Percentiles rank a stretch among this genome's conserved stretches.
Conservation (phyloP, 1,139 yeast species). For the Spathaspora sp. region DNA sequence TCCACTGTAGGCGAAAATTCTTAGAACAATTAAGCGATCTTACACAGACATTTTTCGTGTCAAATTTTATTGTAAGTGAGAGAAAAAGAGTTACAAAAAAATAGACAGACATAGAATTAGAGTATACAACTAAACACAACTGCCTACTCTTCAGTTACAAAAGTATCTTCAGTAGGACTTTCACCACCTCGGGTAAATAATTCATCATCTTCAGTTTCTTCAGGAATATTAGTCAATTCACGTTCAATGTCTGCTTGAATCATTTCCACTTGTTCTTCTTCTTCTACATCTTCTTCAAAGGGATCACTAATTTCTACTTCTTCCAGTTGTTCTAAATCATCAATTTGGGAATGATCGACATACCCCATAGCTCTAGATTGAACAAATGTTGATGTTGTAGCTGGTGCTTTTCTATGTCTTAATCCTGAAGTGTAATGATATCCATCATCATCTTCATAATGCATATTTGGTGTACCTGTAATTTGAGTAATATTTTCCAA, state of each 20-base stretch:
- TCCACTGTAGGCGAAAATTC: no score
- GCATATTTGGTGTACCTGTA: background rate
- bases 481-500: background rate
- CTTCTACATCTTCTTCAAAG: background rate
- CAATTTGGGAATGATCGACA: background rate
- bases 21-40: background rate
- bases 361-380: background rate
- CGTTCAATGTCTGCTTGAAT: constrained; percentile 1
- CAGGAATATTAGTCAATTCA: constrained; percentile 13
- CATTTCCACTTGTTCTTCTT: background rate
- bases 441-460: constrained; percentile 20
- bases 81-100: background rate
- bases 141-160: background rate
- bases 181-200: constrained; percentile 6
- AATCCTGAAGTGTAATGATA: constrained; percentile 13
- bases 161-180: constrained; percentile 4
- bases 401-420: constrained; percentile 5
- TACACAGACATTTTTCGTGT: background rate
- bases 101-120: background rate
- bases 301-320: background rate
- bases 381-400: background rate
- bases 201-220: constrained; percentile 13
- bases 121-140: no score
- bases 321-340: constrained; percentile 1
- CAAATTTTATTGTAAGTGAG: no score